Evolutionary conservation across 352 stramenopile species (phyloP), one percentile per base, ranked within the genome.

Genomic region (Globisporangium polare): DNA sequence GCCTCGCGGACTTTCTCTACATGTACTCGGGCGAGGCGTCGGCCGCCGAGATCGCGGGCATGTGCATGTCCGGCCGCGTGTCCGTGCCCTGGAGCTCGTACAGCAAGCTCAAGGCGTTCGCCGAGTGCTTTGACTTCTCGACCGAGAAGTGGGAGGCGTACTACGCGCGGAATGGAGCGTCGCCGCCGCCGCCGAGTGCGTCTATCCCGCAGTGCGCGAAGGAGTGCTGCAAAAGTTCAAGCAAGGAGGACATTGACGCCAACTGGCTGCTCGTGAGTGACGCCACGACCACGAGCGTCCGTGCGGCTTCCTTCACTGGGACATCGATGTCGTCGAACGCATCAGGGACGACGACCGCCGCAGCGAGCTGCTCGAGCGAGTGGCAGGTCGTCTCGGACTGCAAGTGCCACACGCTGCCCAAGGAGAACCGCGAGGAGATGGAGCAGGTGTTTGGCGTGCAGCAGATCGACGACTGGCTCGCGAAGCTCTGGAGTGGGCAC

Each of bases 21-120:
- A 94, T 94, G 85, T 94, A 94, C 72, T 91, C 83, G 37, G 85
- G 85, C 46, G 79, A 92, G 29, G 80, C 83, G 4, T 89, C 79
- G 0, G 79, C 85, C 0, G 74, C 75, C 20, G 85, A 94, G 65
- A 94, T 94, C 45, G 85, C 85, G 0, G 75, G 83, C 13, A 90
- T 94, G 78, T 85, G 83, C 68, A 90, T 94, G 79, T 92, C 85
- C 10, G 85, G 85, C 27, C 83, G 83, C n/a, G 85, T 94, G 53
- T 88, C 78, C 2, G 80, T 94, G 41, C 72, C 83, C n/a, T 94
- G 85, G 85, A 90, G 74, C 46, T 77, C 80, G 9, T 91, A 90
- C 71, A 71, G 83, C 67, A 92, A 89, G 50, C 70, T 94, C 57
- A 91, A 90, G 65, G 77, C 85, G 5, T 94, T 94, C 65, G 85